A percentile compares a stretch with the other conserved stretches of the same genome.
Evolutionary conservation across 805 yeast species (phyloP).

Genomic region (Candida andamanensis): DNA sequence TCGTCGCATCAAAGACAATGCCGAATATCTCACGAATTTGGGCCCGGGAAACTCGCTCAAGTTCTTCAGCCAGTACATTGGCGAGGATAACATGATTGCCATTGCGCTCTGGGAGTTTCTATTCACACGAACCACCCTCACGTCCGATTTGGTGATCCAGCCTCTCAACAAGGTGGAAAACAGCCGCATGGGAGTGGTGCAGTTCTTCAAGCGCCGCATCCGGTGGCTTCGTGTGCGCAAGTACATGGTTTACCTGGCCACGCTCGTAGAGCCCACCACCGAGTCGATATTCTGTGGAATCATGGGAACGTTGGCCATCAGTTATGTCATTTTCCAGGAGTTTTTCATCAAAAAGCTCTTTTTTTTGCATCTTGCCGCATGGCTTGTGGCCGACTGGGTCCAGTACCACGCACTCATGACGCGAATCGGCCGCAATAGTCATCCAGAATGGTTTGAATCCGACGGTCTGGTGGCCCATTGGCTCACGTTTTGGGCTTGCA

Average conservation of each 20-base stretch:
- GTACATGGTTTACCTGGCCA: conserved; percentile 83
- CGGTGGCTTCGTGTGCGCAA: conserved; percentile 85
- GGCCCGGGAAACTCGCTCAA: conserved; percentile 52
- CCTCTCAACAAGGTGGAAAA: conserved; percentile 41
- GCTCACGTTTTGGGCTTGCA: conserved; percentile 49
- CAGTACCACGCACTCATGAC: conserved; percentile 48
- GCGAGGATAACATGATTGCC: conserved; percentile 91
- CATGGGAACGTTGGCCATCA: conserved; percentile 58
- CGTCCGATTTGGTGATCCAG: conserved; percentile 75
- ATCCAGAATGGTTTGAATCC: conserved; percentile 8
- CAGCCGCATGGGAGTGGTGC: conserved; percentile 39
- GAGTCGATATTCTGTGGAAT: conserved; percentile 66
- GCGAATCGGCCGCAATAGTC: conserved; percentile 21
- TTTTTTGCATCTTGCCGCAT: conserved; percentile 48
- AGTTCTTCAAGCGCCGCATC: conserved; percentile 63
- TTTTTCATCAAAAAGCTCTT: conserved; percentile 36
- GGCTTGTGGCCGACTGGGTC: conserved; percentile 61
- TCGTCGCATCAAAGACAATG: conserved; percentile 24
- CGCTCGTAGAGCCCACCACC: conserved; percentile 81
- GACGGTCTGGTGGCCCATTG: conserved; percentile 16
- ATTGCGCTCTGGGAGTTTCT: conserved; percentile 74
- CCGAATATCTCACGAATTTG: conserved; percentile 17
- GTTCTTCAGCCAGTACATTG: conserved; percentile 74
- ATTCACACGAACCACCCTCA: conserved; percentile 65
- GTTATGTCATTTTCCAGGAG: conserved; percentile 36